Evolutionary conservation across 805 yeast species (phyloP).

Genomic region (Hanseniaspora nectarophila): DNA sequence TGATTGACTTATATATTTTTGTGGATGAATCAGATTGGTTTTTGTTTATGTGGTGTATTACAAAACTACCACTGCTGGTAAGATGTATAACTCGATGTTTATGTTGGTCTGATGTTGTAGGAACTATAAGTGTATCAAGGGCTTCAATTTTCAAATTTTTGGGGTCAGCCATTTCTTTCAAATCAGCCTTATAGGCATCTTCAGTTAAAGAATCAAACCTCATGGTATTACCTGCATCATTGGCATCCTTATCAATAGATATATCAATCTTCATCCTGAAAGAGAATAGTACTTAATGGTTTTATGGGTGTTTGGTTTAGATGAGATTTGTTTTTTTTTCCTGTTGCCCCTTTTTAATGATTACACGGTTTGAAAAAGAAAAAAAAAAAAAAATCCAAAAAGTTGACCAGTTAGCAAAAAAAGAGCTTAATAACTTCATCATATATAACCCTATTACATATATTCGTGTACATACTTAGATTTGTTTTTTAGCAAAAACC

Average conservation of each 20-base stretch:
- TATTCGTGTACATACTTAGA: constrained; percentile 1
- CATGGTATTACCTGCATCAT: neutral
- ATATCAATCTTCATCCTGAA: neutral
- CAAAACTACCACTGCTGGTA: neutral
- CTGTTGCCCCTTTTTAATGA: neutral
- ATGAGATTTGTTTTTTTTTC: neutral
- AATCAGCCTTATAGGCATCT: neutral
- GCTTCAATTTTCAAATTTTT: neutral
- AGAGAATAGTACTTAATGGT: too few species aligned
- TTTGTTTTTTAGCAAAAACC: constrained; percentile 16
- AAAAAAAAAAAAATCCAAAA: neutral
- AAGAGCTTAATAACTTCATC: too few species aligned
- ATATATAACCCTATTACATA: neutral
- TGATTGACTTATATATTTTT: constrained; percentile 3
- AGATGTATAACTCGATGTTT: constrained; percentile 2
- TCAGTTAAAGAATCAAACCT: neutral
- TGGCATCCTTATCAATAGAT: neutral
- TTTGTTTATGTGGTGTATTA: constrained; percentile 1
- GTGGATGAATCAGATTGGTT: neutral
- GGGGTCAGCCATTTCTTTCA: neutral
- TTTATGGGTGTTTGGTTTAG: too few species aligned
- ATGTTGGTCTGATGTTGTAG: neutral
- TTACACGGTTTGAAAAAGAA: neutral
- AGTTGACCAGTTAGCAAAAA: neutral
- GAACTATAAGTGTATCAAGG: neutral